Base-by-base conservation (phyloP, 208 protist genomes). In the Strigomonas culicis region DNA sequence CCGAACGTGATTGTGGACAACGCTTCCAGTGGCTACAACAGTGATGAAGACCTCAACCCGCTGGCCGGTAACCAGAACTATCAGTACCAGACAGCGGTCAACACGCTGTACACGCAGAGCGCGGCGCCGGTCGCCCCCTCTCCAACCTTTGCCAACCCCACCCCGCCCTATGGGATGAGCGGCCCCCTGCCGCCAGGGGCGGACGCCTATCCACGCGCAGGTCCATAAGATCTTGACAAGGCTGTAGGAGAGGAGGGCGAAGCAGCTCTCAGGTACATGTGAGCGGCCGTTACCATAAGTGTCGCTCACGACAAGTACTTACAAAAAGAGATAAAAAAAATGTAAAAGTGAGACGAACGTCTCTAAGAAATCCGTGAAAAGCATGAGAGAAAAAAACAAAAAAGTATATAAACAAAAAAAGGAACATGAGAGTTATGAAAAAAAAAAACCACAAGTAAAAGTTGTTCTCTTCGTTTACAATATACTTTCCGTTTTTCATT, bases 391-490 rank as follows among this genome's bases (percentile, higher is more conserved):
- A 17, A 53, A 6, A 19, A 28, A 53, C 30, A 53, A 28, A 32
- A 50, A 6, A 43, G 4, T 19, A 63, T 28, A 50, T 17, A 19
- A 63, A 63, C 24, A 50, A 50, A 43, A 63, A 55, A 53, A n/a
- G 36, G 34, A 7, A 25, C 28, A 32, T 65, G 52, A 28, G 6
- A 13, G 51, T 50, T 17, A 53, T 21, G 7, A 53, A 43, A 44
- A 59, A 41, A 44, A 41, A 63, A 6, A 43, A 63, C 25, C 13
- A 32, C 7, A 11, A 6, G 10, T 24, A 47, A 24, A 61, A 32
- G 22, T 27, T 65, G 11, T 66, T 34, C 11, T 60, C 61, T 19
- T 52, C 47, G 51, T 57, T 63, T 24, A 34, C 50, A 52, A 21
- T 22, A 39, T 22, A 27, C 6, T 7, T 49, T 21, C 36, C 22